Evolutionary conservation across 306 rosid species (phyloP).

Genomic region (Astragalus membranaceus): DNA sequence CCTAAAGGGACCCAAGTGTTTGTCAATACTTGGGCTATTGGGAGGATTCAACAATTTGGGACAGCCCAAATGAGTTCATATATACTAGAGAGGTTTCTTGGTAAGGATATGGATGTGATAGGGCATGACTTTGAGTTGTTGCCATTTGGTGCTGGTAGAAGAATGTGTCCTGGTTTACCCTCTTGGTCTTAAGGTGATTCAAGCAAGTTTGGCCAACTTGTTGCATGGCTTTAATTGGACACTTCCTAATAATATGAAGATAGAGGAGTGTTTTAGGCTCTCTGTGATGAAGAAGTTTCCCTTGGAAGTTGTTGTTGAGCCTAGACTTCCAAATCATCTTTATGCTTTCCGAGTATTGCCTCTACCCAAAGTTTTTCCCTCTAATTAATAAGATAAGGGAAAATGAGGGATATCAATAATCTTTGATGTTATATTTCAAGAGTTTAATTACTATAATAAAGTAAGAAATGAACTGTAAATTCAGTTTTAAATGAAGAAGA

Average conservation of each 20-base stretch:
- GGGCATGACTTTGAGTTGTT: constrained; percentile 73
- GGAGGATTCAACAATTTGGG: constrained; percentile 70
- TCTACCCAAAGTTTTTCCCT: too few relatives aligned
- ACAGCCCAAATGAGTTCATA: constrained; percentile 45
- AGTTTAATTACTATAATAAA: too few relatives aligned
- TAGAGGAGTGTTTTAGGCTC: constrained; percentile 69
- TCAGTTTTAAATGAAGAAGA: too few relatives aligned
- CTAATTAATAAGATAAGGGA: too few relatives aligned
- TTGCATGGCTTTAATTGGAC: constrained; percentile 81
- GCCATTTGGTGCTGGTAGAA: too few relatives aligned
- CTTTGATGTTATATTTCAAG: too few relatives aligned
- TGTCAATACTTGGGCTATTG: constrained; percentile 56
- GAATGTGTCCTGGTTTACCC: constrained; percentile 86
- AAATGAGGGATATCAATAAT: too few relatives aligned
- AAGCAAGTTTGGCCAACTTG: constrained; percentile 63
- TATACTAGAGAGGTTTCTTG: constrained; percentile 70
- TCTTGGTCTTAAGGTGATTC: constrained; percentile 74
- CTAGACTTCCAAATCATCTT: constrained; percentile 57
- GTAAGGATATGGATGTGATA: constrained; percentile 47
- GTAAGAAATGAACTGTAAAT: too few relatives aligned
- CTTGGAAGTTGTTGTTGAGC: constrained; percentile 33
- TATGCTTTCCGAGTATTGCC: constrained; percentile 25
- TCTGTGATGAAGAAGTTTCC: constrained; percentile 59
- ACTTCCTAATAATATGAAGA: constrained; percentile 31
- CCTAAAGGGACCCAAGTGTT: constrained; percentile 56